Evolutionary conservation across 306 rosid genomes (phyloP).

Genomic region (Sindora glabra): DNA sequence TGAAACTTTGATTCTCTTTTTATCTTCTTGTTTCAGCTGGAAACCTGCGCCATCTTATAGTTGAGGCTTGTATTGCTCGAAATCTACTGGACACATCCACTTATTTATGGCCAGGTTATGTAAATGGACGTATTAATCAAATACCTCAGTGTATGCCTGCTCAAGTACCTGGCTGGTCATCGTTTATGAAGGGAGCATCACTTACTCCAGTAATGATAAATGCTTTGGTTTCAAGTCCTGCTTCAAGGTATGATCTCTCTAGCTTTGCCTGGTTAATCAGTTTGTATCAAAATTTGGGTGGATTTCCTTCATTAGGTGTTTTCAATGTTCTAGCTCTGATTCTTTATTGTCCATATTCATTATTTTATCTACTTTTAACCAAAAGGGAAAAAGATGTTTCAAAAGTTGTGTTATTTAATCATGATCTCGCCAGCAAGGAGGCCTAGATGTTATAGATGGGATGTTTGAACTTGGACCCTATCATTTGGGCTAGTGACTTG

Average conservation of each 20-base stretch:
- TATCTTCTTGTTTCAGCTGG: constrained; percentile 63
- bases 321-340: background rate
- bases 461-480: background rate
- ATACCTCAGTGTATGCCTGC: constrained; percentile 69
- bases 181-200: constrained; percentile 74
- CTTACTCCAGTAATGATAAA: constrained; percentile 58
- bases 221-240: constrained; percentile 80
- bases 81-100: constrained; percentile 79
- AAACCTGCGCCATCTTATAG: constrained; percentile 87
- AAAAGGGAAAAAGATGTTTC: too few relatives aligned
- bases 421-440: background rate
- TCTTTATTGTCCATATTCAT: too few relatives aligned
- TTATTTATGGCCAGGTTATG: constrained; percentile 90
- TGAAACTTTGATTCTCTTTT: constrained; percentile 1
- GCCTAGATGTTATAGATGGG: background rate
- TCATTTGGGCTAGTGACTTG: background rate
- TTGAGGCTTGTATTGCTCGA: constrained; percentile 92
- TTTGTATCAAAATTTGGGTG: background rate
- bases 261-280: background rate
- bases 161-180: constrained; percentile 84
- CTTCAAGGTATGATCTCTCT: constrained; percentile 69
- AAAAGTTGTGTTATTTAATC: background rate
- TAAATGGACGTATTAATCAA: constrained; percentile 60
- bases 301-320: background rate
- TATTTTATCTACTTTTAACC: too few relatives aligned